Base-by-base conservation (phyloP, 2,329 filamentous ascomycete species). In the Fusarium sororula region DNA sequence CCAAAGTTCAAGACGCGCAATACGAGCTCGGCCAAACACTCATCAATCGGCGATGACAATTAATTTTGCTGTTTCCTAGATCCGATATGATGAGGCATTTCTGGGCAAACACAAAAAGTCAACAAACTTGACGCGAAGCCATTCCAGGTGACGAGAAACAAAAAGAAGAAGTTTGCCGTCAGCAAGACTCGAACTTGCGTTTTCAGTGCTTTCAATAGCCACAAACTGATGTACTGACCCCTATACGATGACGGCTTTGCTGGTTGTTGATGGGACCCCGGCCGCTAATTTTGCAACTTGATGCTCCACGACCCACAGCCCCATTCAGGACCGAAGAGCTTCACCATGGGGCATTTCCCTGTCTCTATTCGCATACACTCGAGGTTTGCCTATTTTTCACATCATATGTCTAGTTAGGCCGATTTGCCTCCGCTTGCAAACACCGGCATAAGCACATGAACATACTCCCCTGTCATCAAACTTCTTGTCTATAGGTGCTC, bases 131-230 rank as follows among this genome's bases (percentile, higher is more conserved):
- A 22, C 6, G 13, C 7, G 4, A 37, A 26, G 1, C 14, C 18
- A 12, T 37, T 7, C 1, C 20, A 10, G 0, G 1, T 20, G 6
- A 37, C 3, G 3, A 35, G 17, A 13, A 14, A 0, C 13, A 38
- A 62, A 62, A 57, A 62, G 20, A 9, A 38, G 12, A 38, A 4
- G 2, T 37, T 51, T 67, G 65, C 65, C 65, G 65, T 67, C 65
- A 67, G 65, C 65, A 67, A 67, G 65, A 67, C 65, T 67, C 63
- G 65, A 67, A 67, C 65, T 67, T 67, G 65, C 65, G 65, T 67
- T 67, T 67, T 67, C 65, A 67, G 65, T 67, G 65, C 39, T 67
- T 67, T 37, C 8, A 47, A 67, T 11, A 67, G 54, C 65, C 63
- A 67, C 65, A 67, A 67, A 67, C 65, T 67, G 65, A 67, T 67